These are phyloP conservation scores for Claviceps sorghi DNA, from an alignment of 2,329 filamentous ascomycete genomes.

Conservation along the genomic window DNA sequence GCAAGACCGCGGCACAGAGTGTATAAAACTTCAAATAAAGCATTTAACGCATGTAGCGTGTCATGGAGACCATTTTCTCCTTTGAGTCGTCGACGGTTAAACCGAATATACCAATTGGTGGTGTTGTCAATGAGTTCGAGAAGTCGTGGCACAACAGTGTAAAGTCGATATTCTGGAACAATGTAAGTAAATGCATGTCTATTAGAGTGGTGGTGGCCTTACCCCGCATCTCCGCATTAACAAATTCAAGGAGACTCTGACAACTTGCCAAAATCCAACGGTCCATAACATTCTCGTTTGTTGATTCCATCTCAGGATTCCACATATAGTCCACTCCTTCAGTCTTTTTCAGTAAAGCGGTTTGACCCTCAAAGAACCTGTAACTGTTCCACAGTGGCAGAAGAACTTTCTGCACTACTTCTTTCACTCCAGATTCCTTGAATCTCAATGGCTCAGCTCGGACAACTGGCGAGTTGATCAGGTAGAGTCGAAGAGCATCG, in stretches of 20 bases:
- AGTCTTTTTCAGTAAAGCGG: conserved; percentile 72
- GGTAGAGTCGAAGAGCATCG: conserved; percentile 82
- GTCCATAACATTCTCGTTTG: conserved; percentile 87
- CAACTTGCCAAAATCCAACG: conserved; percentile 88
- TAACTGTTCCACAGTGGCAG: conserved; percentile 92
- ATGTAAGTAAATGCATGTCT: background rate
- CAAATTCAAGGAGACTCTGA: conserved; percentile 79
- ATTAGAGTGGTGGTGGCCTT: conserved; percentile 19
- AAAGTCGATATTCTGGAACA: conserved; percentile 51
- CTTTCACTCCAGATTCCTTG: conserved; percentile 84
- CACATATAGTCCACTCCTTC: conserved; percentile 64
- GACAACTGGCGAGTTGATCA: conserved; percentile 94
- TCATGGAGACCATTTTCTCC: conserved; percentile 76
- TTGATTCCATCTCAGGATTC: conserved; percentile 58
- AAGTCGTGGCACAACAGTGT: conserved; percentile 80
- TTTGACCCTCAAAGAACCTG: conserved; percentile 89
- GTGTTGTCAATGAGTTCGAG: conserved; percentile 79
- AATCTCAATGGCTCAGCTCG: conserved; percentile 81
- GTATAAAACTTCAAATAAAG: conserved; percentile 84
- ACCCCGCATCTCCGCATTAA: conserved; percentile 82
- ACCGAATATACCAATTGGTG: conserved; percentile 98
- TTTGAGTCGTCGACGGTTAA: conserved; percentile 84
- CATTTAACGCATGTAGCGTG: conserved; percentile 81
- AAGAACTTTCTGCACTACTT: conserved; percentile 83
- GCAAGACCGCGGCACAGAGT: conserved; percentile 78